Evolutionary conservation across 2,329 filamentous ascomycete species (phyloP).

Genomic region (Cladosporium sp.): DNA sequence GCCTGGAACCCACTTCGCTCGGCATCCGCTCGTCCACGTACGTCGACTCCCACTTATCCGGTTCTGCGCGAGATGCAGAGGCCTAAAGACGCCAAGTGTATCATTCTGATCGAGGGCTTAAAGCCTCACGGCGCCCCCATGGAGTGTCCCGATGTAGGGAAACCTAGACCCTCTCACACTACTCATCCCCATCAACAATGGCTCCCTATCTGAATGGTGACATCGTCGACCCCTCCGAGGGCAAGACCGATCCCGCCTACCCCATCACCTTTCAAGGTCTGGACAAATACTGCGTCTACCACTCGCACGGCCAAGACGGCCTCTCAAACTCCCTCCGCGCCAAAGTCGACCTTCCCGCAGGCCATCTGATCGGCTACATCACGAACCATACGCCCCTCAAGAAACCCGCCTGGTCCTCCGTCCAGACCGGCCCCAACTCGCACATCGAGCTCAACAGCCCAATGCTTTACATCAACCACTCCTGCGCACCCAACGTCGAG

Average conservation of each 20-base stretch:
- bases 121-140: neutral
- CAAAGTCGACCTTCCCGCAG: conserved; percentile 44
- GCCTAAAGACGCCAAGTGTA: conserved; percentile 4
- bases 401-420: conserved; percentile 44
- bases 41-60: conserved; percentile 6
- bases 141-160: neutral
- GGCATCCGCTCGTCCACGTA: conserved; percentile 8
- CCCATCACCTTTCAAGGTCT: conserved; percentile 7
- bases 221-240: conserved; percentile 7
- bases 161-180: neutral
- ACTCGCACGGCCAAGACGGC: conserved; percentile 10
- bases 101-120: conserved; percentile 1
- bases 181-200: neutral
- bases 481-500: conserved; percentile 46
- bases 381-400: conserved; percentile 39
- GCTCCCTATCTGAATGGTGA: conserved; percentile 11
- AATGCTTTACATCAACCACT: conserved; percentile 53
- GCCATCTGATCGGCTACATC: conserved; percentile 46
- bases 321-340: conserved; percentile 36
- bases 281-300: conserved; percentile 10
- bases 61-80: conserved; percentile 2
- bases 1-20: conserved; percentile 4
- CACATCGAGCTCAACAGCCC: conserved; percentile 54
- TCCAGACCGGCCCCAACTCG: conserved; percentile 43
- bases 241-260: conserved; percentile 11